Conservation (phyloP, 108 stramenopile genomes). For the Fistulifera solaris region DNA sequence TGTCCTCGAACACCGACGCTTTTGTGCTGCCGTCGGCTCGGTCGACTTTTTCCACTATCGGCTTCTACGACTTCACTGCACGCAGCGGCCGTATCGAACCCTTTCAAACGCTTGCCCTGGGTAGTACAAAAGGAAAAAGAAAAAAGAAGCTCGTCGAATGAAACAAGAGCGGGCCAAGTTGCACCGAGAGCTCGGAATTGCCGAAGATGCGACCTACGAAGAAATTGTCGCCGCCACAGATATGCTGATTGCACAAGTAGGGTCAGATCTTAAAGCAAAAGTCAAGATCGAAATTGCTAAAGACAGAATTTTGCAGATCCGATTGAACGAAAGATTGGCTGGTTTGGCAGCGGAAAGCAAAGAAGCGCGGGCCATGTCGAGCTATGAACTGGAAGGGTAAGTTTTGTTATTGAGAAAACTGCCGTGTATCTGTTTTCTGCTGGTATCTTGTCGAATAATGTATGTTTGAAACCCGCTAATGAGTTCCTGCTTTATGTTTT, state of each 20-base stretch:
- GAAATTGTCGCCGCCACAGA: slow-evolving; percentile 67
- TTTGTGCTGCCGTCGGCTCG: not conserved
- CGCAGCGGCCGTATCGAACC: slow-evolving; percentile 35
- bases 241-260: slow-evolving; percentile 33
- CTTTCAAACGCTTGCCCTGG: slow-evolving; percentile 72
- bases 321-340: slow-evolving; percentile 64
- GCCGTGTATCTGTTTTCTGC: slow-evolving; percentile 8
- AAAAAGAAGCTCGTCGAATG: slow-evolving; percentile 43
- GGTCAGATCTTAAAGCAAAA: slow-evolving; percentile 56
- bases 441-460: too few relatives aligned
- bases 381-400: slow-evolving; percentile 38
- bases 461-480: slow-evolving; percentile 5
- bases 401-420: slow-evolving; percentile 7
- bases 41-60: not conserved
- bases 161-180: slow-evolving; percentile 47
- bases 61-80: not conserved
- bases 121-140: slow-evolving; percentile 41
- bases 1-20: not conserved
- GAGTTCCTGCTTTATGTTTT: not conserved
- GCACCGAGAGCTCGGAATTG: slow-evolving; percentile 74
- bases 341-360: slow-evolving; percentile 37
- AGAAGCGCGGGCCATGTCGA: slow-evolving; percentile 45
- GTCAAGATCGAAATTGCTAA: slow-evolving; percentile 68
- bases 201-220: slow-evolving; percentile 77
- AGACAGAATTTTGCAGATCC: slow-evolving; percentile 79